phyloP scores from a whole-genome alignment of 2,329 filamentous ascomycete species.

The Arthrinium phaeospermum region DNA sequence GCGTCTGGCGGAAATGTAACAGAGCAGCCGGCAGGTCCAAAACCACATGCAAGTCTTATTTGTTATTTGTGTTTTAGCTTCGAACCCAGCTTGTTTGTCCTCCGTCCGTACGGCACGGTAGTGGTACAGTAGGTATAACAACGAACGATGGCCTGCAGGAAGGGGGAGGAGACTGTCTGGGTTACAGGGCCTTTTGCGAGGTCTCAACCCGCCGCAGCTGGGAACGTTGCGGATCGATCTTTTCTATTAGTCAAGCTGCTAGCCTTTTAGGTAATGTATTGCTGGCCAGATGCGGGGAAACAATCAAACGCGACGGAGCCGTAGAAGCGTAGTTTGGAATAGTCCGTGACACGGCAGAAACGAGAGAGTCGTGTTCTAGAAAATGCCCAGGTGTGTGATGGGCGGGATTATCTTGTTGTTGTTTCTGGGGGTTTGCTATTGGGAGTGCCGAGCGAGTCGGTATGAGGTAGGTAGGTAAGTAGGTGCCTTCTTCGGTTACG shows the following conservation, averaged over 20 bases:
- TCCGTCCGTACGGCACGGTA: not conserved
- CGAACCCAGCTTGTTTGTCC: not conserved
- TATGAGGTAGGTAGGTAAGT: too few relatives aligned
- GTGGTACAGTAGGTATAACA: not conserved
- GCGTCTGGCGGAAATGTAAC: not conserved
- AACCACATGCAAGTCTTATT: not conserved
- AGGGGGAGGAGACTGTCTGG: not conserved
- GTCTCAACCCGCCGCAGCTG: constrained; percentile 20
- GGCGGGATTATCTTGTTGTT: not conserved
- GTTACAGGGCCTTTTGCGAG: not conserved
- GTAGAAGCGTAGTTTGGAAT: constrained; percentile 24
- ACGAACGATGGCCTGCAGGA: not conserved
- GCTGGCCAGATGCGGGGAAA: constrained; percentile 50
- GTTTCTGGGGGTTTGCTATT: not conserved
- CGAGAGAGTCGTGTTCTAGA: not conserved
- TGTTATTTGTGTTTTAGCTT: not conserved
- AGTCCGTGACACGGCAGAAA: constrained; percentile 14
- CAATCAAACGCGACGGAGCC: constrained; percentile 28
- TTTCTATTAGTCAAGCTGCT: constrained; percentile 55
- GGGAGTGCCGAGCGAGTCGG: not conserved
- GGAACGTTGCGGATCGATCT: constrained; percentile 14
- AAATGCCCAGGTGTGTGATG: not conserved
- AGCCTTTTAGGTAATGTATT: constrained; percentile 53
- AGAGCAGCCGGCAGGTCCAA: not conserved
- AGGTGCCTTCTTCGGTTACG: not conserved